Evolutionary conservation across 768 basidiomycete genomes (phyloP).

Genomic region (Coprinopsis cinerea): DNA sequence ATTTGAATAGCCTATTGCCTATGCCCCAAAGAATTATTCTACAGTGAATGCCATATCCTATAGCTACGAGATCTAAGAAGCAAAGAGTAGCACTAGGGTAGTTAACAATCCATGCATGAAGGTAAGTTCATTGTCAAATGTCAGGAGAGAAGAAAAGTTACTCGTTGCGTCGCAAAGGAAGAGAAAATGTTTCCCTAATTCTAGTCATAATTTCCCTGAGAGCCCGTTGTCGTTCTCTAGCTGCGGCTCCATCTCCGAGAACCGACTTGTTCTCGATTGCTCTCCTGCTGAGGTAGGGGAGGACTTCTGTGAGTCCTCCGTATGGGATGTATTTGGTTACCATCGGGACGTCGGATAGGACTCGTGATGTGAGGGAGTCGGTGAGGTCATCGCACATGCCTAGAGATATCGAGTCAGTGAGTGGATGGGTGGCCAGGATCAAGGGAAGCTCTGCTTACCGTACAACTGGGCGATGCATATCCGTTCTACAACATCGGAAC

Average conservation of each 20-base stretch:
- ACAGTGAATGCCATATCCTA: too few species aligned
- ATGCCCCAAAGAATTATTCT: too few species aligned
- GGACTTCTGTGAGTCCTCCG: conserved; percentile 67
- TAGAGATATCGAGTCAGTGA: conserved; percentile 20
- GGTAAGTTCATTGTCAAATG: too few species aligned
- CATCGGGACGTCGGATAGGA: conserved; percentile 51
- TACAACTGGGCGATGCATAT: conserved; percentile 78
- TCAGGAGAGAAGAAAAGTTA: too few species aligned
- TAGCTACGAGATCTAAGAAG: too few species aligned
- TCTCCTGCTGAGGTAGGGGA: conserved; percentile 85
- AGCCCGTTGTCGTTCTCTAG: conserved; percentile 52
- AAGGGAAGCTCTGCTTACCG: conserved; percentile 39
- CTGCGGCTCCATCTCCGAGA: conserved; percentile 66
- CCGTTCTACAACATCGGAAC: conserved; percentile 53
- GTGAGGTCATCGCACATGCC: conserved; percentile 87
- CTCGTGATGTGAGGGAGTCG: conserved; percentile 55
- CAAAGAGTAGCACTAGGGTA: too few species aligned
- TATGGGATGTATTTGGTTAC: conserved; percentile 85
- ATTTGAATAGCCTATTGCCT: too few species aligned
- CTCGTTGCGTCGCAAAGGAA: not conserved
- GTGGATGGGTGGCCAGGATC: not conserved
- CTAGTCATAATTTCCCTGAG: conserved; percentile 46
- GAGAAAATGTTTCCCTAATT: conserved; percentile 14
- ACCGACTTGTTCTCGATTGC: conserved; percentile 93
- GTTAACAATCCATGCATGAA: too few species aligned